phyloP scores from a whole-genome alignment of 192 early-diverging fungal species.

The Kickxella alabastrina region DNA sequence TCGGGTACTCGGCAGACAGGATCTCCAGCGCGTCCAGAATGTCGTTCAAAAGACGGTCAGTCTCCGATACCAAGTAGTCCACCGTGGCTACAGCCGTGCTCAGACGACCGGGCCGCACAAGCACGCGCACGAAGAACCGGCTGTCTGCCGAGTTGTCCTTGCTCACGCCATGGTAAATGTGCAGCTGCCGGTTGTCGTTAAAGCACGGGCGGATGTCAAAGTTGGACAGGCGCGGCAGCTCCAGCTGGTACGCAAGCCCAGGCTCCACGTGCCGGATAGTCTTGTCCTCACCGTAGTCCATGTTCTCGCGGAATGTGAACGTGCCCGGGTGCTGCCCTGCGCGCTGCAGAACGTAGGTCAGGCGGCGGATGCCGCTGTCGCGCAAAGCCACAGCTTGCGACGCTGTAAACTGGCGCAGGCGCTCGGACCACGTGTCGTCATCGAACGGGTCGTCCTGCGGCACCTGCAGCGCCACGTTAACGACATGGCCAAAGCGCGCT shows the following conservation, averaged over 20 bases:
- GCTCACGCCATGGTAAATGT: conserved; percentile 91
- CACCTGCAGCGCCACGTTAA: conserved; percentile 79
- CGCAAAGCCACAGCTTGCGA: conserved; percentile 61
- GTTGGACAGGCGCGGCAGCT: conserved; percentile 85
- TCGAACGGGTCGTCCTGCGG: conserved; percentile 57
- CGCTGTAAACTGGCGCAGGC: conserved; percentile 63
- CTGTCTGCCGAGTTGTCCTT: conserved; percentile 93
- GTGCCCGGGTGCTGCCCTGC: conserved; percentile 82
- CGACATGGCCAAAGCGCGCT: conserved; percentile 66
- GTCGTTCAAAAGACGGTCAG: conserved; percentile 88
- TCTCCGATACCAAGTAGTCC: conserved; percentile 93
- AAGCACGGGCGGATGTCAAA: conserved; percentile 96
- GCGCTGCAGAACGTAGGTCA: conserved; percentile 86
- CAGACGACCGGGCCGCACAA: conserved; percentile 88
- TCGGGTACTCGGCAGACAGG: conserved; percentile 82
- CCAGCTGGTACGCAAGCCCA: conserved; percentile 95
- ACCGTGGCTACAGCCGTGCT: conserved; percentile 76
- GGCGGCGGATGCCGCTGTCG: conserved; percentile 73
- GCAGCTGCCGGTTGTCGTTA: conserved; percentile 90
- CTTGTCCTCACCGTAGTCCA: conserved; percentile 81
- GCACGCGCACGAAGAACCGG: conserved; percentile 96
- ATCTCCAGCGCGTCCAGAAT: conserved; percentile 95
- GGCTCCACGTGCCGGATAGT: conserved; percentile 99
- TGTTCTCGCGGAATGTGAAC: conserved; percentile 92
- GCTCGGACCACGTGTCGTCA: conserved; percentile 65